Percentiles rank a stretch among this genome's conserved stretches.
Evolutionary conservation across 148 eudicot genomes (phyloP).

Genomic region (Chenopodium formosanum): DNA sequence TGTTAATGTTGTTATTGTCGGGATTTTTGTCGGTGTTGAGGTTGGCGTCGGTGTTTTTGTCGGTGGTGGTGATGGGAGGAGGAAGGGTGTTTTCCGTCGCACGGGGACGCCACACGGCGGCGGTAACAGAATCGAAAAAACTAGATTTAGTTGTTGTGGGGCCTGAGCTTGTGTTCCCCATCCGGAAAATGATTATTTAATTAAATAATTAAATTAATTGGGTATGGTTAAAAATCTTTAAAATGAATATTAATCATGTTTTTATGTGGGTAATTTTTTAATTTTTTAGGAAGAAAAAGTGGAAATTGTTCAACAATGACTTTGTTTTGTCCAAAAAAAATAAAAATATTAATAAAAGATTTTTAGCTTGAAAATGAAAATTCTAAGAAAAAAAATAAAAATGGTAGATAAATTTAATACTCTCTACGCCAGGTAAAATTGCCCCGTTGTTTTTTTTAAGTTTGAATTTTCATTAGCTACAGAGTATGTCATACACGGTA

Average conservation of each 20-base stretch:
- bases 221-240: background rate
- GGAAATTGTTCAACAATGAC: no score
- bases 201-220: background rate
- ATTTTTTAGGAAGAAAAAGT: no score
- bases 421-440: no score
- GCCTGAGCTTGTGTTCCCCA: constrained; percentile 40
- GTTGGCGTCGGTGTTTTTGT: background rate
- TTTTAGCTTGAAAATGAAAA: no score
- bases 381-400: no score
- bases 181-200: constrained; percentile 8
- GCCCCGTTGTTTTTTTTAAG: no score
- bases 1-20: background rate
- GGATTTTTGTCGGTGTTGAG: background rate
- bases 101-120: constrained; percentile 43
- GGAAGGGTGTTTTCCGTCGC: constrained; percentile 16
- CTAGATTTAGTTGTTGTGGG: constrained; percentile 28
- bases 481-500: no score
- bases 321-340: no score
- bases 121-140: constrained; percentile 44
- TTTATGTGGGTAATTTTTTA: constrained; percentile 4
- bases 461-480: no score
- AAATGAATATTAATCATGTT: background rate
- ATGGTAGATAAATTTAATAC: no score
- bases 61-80: constrained; percentile 6
- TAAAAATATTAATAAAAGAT: no score